phyloP scores from a whole-genome alignment of 2,329 filamentous ascomycete species.

The Alternaria angustiovoidea region DNA sequence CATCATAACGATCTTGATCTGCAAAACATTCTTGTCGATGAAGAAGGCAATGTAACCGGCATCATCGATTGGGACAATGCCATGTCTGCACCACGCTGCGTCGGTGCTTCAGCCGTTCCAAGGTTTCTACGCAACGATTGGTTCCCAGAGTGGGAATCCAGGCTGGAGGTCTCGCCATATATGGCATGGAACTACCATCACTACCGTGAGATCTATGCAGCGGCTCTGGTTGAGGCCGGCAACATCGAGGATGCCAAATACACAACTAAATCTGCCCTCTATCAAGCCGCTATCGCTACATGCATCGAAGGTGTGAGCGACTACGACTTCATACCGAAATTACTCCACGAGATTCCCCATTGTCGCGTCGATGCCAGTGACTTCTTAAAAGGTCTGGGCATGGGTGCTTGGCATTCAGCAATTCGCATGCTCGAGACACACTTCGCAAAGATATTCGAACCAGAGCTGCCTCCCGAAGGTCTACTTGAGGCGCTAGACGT shows the following conservation, averaged over 20 bases:
- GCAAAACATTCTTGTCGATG: conserved; percentile 34
- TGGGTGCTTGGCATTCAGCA: background rate
- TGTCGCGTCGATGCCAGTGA: background rate
- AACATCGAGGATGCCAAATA: conserved; percentile 1
- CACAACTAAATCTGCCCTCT: conserved; percentile 12
- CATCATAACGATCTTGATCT: conserved; percentile 30
- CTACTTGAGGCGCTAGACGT: background rate
- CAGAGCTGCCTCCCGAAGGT: background rate
- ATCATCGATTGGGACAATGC: conserved; percentile 30
- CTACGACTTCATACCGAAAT: background rate
- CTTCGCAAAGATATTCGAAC: background rate
- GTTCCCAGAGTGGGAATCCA: background rate
- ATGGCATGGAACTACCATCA: conserved; percentile 8
- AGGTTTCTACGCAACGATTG: conserved; percentile 21
- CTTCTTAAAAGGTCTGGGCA: background rate
- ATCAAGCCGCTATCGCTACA: background rate
- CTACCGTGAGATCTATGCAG: conserved; percentile 18
- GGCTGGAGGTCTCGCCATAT: background rate
- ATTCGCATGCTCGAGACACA: background rate
- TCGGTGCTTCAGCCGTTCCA: conserved; percentile 7
- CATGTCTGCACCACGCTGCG: conserved; percentile 19
- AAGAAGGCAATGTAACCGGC: conserved; percentile 22
- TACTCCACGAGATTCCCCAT: conserved; percentile 2
- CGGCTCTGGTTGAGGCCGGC: conserved; percentile 13
- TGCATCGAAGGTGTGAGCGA: background rate